Evolutionary conservation across 371 early-diverging fungal genomes (phyloP), one percentile per base, ranked within the genome.

Genomic region (Lichtheimia ornata): DNA sequence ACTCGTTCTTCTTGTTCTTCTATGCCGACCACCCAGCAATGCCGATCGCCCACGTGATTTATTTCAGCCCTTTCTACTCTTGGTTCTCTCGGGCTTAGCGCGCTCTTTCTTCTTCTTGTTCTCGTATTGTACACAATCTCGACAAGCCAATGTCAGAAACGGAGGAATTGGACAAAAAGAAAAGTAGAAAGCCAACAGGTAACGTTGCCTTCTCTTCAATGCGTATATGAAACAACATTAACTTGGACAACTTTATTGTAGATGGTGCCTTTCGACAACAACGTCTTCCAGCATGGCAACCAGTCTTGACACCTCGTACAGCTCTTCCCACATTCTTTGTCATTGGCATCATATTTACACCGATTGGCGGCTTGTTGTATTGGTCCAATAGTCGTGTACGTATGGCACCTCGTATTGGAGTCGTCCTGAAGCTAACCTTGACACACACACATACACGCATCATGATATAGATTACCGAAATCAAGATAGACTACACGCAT

Each of bases 231-330:
- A 30, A n/a, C 11, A 53, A 3, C 12, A 15, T 41, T 56, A 24
- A 17, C 43, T 13, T 17, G 11, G 4, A 20, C 12, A 25, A 20
- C 18, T 24, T 41, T 15, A n/a, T 57, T 40, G 24, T 67, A 92
- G 91, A 97, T 82, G 96, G 95, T 53, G 93, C 97, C 5, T 97
- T 97, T 77, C 94, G 94, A 81, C 99, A 98, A 78, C 98, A 98
- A 75, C 88, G 96, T 17, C 84, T 98, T 67, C 94, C 94, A 68
- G 94, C 97, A 5, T 98, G 97, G 97, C 97, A 97, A 73, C 99
- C 99, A 1, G 89, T 98, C 22, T 82, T 98, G 45, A 97, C 97
- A 6, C 98, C 99, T 47, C 91, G 91, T 65, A 89, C 91, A 50
- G 98, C 96, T 11, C 71, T 97, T 18, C 97, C 97, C 4, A 89